phyloP scores from a whole-genome alignment of 306 rosid genomes.

The Lagenaria siceraria region DNA sequence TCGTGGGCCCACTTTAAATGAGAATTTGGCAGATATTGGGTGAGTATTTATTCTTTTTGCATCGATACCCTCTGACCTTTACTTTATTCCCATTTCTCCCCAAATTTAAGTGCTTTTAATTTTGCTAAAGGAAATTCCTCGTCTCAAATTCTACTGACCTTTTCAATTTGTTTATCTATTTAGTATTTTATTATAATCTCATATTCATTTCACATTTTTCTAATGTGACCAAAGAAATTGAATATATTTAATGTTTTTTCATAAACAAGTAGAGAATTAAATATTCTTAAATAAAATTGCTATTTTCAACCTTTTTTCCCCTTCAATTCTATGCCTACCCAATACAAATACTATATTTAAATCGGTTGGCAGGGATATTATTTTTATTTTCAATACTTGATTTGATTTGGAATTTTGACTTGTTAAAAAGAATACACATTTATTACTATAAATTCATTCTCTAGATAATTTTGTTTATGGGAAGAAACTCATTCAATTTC shows the following conservation, averaged over 20 bases:
- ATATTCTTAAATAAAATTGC: not conserved
- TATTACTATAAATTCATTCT: too few relatives aligned
- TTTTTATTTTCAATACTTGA: too few relatives aligned
- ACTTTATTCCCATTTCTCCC: not conserved
- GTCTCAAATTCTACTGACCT: not conserved
- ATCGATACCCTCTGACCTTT: not conserved
- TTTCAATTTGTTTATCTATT: not conserved
- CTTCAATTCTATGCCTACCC: too few relatives aligned
- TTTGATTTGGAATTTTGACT: too few relatives aligned
- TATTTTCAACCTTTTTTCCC: too few relatives aligned
- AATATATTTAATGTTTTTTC: not conserved
- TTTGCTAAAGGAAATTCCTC: not conserved
- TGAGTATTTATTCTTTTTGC: not conserved
- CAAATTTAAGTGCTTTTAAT: not conserved
- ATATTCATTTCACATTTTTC: not conserved
- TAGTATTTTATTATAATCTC: not conserved
- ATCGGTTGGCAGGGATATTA: too few relatives aligned
- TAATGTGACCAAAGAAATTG: not conserved
- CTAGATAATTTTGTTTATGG: too few relatives aligned
- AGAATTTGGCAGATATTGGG: not conserved
- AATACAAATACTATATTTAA: too few relatives aligned
- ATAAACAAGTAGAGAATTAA: not conserved
- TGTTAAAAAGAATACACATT: too few relatives aligned
- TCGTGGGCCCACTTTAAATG: not conserved
- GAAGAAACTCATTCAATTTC: too few relatives aligned